Percentiles rank a stretch among this genome's conserved stretches.
These are phyloP conservation scores for Ophiostoma angusticollis DNA, from an alignment of 2,329 filamentous ascomycete species.

Conservation along the genomic window DNA sequence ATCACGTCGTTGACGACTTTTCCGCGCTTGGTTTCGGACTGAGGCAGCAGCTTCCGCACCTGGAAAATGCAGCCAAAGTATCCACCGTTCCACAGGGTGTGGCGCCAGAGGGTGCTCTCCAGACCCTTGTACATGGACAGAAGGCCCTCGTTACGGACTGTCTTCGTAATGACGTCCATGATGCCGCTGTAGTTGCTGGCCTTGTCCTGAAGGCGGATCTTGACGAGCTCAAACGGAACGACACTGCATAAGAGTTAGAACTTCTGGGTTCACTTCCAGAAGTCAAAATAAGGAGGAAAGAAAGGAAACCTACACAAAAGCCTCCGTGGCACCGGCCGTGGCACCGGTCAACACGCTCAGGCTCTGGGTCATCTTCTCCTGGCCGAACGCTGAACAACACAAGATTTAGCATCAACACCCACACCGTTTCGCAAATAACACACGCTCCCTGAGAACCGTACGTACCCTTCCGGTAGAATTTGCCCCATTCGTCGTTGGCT, in stretches of 20 bases:
- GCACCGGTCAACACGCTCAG: constrained; percentile 90
- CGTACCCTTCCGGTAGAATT: constrained; percentile 64
- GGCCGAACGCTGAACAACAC: constrained; percentile 48
- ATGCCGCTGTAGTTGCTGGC: constrained; percentile 78
- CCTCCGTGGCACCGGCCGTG: constrained; percentile 86
- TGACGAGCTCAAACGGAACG: constrained; percentile 95
- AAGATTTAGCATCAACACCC: not conserved
- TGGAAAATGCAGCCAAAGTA: constrained; percentile 99
- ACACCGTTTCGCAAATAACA: not conserved
- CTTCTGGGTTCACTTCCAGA: not conserved
- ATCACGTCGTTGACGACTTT: constrained; percentile 82
- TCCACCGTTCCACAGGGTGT: constrained; percentile 75
- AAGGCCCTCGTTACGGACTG: constrained; percentile 30
- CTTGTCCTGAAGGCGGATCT: constrained; percentile 94
- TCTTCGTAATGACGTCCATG: constrained; percentile 70
- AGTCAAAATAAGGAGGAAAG: not conserved
- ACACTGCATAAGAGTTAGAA: constrained; percentile 38
- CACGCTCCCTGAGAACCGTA: not conserved
- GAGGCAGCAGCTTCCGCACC: constrained; percentile 71
- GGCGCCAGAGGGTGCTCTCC: constrained; percentile 92
- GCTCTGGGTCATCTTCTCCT: constrained; percentile 77
- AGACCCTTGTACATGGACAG: constrained; percentile 93
- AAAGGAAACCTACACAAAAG: constrained; percentile 43
- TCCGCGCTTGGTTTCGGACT: constrained; percentile 63
- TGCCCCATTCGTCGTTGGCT: constrained; percentile 96